phyloP scores from a whole-genome alignment of 2,329 filamentous ascomycete species.

The Mycosphaerella sp. region DNA sequence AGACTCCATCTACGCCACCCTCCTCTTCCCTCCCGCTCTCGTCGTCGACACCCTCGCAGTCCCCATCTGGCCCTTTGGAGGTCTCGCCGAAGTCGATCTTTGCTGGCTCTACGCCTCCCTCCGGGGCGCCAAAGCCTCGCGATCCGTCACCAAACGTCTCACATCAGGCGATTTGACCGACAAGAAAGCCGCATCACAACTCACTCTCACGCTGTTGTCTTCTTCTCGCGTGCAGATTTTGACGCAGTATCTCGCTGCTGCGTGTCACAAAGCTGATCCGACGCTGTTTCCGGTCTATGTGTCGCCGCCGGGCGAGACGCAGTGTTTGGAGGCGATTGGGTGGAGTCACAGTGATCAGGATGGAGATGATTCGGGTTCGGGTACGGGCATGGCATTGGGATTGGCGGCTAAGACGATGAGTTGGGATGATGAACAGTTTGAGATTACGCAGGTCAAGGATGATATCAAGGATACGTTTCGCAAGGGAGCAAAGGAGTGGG shows the following conservation, averaged over 20 bases:
- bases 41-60: slow-evolving; percentile 33
- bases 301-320: slow-evolving; percentile 34
- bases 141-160: slow-evolving; percentile 37
- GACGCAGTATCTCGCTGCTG: slow-evolving; percentile 36
- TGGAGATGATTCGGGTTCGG: slow-evolving; percentile 8
- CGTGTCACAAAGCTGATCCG: slow-evolving; percentile 35
- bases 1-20: slow-evolving; percentile 40
- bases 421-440: slow-evolving; percentile 44
- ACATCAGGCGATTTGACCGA: background rate
- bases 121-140: slow-evolving; percentile 39
- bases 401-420: slow-evolving; percentile 24
- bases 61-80: slow-evolving; percentile 36
- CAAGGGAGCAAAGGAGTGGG: slow-evolving; percentile 20
- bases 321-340: slow-evolving; percentile 40
- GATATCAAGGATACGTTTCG: slow-evolving; percentile 15
- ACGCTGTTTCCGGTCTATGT: slow-evolving; percentile 33
- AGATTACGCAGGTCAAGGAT: slow-evolving; percentile 17
- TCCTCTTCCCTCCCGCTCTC: slow-evolving; percentile 36
- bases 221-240: slow-evolving; percentile 35
- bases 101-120: slow-evolving; percentile 40
- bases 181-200: slow-evolving; percentile 4
- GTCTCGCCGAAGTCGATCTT: slow-evolving; percentile 33
- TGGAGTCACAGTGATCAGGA: slow-evolving; percentile 37
- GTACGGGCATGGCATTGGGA: background rate
- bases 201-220: slow-evolving; percentile 35